A percentile compares a stretch with the other conserved stretches of the same genome.
phyloP scores from a whole-genome alignment of 768 basidiomycete genomes.

The Trametopsis cervina region DNA sequence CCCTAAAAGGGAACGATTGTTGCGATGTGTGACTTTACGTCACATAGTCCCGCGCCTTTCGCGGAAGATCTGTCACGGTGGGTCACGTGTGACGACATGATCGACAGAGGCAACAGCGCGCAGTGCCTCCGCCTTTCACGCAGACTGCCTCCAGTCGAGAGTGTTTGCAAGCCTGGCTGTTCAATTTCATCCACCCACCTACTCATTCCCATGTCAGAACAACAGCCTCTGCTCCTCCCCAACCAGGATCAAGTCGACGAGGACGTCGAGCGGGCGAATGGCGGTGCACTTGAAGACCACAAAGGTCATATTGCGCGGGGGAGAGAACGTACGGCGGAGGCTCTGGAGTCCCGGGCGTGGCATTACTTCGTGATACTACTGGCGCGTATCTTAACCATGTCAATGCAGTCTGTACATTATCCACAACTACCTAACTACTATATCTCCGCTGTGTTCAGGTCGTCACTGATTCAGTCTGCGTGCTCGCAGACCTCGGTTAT shows the following conservation, averaged over 20 bases:
- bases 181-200: background rate
- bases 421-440: background rate
- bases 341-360: constrained; percentile 46
- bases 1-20: background rate
- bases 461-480: constrained; percentile 57
- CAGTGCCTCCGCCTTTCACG: background rate
- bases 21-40: background rate
- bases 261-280: constrained; percentile 9
- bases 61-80: background rate
- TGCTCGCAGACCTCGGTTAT: constrained; percentile 66
- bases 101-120: background rate
- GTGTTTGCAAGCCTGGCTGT: too few species aligned
- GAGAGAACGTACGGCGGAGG: constrained; percentile 28
- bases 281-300: background rate
- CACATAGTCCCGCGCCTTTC: background rate
- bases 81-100: background rate
- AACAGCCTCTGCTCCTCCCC: constrained; percentile 38
- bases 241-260: constrained; percentile 15
- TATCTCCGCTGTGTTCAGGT: constrained; percentile 32
- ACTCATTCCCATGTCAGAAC: constrained; percentile 31
- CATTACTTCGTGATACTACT: constrained; percentile 53
- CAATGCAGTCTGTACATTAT: constrained; percentile 10
- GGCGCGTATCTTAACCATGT: constrained; percentile 33
- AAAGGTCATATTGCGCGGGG: constrained; percentile 11
- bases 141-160: background rate